Conservation (phyloP, 1,139 yeast species). For the Candida smagusa region DNA sequence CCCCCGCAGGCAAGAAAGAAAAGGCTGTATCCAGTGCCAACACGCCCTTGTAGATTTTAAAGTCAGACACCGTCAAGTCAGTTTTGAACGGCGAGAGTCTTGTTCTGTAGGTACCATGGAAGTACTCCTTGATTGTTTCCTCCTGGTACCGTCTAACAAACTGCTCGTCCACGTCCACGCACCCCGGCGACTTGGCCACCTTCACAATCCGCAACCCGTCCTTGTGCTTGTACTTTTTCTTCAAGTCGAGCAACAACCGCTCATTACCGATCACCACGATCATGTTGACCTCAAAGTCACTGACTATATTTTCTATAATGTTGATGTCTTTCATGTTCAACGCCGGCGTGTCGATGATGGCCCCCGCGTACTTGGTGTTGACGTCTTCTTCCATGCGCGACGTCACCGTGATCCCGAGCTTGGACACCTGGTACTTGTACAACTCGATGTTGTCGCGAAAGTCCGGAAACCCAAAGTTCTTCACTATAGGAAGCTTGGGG, state of each 20-base stretch:
- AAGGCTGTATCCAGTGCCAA: constrained; percentile 35
- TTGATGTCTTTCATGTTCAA: constrained; percentile 48
- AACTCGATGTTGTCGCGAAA: constrained; percentile 57
- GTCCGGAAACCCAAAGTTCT: constrained; percentile 70
- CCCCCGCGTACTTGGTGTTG: constrained; percentile 51
- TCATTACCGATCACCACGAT: constrained; percentile 63
- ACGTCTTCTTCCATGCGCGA: constrained; percentile 59
- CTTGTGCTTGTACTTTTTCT: constrained; percentile 50
- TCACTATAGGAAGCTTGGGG: constrained; percentile 84
- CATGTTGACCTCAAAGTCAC: constrained; percentile 58
- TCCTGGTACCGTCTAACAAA: constrained; percentile 72
- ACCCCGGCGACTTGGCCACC: constrained; percentile 69
- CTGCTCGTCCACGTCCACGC: constrained; percentile 68
- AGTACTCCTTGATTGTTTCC: constrained; percentile 77
- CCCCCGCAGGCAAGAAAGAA: constrained; percentile 47
- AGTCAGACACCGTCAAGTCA: constrained; percentile 37
- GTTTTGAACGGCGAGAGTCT: constrained; percentile 71
- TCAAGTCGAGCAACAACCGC: constrained; percentile 61
- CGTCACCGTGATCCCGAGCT: constrained; percentile 57
- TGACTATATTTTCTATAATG: constrained; percentile 56
- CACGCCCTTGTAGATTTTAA: constrained; percentile 38
- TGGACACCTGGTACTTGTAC: constrained; percentile 54
- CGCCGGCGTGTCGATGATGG: constrained; percentile 81
- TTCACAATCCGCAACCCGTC: constrained; percentile 49
- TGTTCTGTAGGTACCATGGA: constrained; percentile 70